These are phyloP conservation scores for Endoconidiophora polonica DNA, from an alignment of 2,329 filamentous ascomycete species.

Conservation along the genomic window DNA sequence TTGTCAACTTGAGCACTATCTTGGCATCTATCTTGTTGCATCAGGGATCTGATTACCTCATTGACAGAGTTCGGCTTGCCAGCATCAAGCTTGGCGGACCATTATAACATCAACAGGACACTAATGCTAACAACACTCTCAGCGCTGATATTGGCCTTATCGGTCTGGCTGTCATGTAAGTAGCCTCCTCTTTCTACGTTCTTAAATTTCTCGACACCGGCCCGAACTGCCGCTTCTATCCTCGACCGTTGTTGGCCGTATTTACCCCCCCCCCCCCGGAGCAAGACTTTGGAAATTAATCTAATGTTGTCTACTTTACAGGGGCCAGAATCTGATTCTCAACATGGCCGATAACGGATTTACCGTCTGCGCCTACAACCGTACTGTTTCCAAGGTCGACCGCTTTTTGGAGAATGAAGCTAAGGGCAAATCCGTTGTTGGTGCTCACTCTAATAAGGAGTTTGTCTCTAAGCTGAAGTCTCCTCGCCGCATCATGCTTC, in stretches of 20 bases:
- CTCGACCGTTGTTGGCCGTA: background rate
- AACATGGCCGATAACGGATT: conserved; percentile 86
- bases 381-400: conserved; percentile 97
- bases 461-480: conserved; percentile 95
- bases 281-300: conserved; percentile 5
- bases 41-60: background rate
- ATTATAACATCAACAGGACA: conserved; percentile 11
- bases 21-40: background rate
- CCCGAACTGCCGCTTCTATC: background rate
- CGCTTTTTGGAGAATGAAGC: conserved; percentile 80
- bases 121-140: conserved; percentile 38
- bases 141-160: conserved; percentile 85
- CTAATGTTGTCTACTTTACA: conserved; percentile 18
- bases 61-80: conserved; percentile 52
- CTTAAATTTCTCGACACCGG: background rate
- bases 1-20: background rate
- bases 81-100: conserved; percentile 42
- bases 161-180: conserved; percentile 77
- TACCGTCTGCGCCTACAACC: conserved; percentile 97
- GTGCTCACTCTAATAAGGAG: conserved; percentile 85
- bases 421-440: conserved; percentile 89
- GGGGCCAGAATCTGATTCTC: conserved; percentile 73
- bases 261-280: background rate
- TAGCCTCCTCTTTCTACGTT: conserved; percentile 15
- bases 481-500: conserved; percentile 91